Evolutionary conservation across 2,329 filamentous ascomycete species (phyloP), one percentile per base, ranked within the genome.

Genomic region (Mycosphaerella sp.): DNA sequence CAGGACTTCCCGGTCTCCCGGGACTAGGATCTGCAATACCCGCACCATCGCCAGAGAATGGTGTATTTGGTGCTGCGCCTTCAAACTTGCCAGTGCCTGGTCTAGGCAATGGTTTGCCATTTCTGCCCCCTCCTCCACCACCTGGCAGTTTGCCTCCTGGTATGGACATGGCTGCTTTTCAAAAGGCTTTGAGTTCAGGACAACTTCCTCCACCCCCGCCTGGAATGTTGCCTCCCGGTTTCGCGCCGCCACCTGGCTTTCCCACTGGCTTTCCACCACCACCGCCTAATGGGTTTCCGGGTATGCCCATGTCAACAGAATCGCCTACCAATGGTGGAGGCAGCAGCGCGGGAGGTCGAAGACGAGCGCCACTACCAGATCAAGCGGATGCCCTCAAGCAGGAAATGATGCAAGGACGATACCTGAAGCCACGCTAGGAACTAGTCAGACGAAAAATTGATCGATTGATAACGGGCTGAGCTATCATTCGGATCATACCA

Each of bases 331-430:
- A 52, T 36, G 45, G 39, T 6, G 39, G 37, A 30, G 62, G 64
- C 32, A 62, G 44, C 17, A 42, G 45, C n/a, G 27, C 17, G 14
- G 39, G 48, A 17, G 37, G 45, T 14, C 77, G 85, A 53, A 76
- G 73, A 59, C 73, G 84, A 54, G 87, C 79, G 5, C 88, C 87
- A 7, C 70, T 95, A 39, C 89, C 89, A 0, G 90, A 87, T 65
- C 89, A 94, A 70, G 82, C 87, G 64, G 89, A 93, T 66, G 90
- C 86, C 60, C 70, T 94, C 60, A 80, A 84, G 60, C 81, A 85
- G 68, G 87, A 91, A 69, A 88, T 91, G 74, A 79, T 78, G 56
- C 72, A 73, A 56, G 76, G 76, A 9, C 70, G 75, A 58, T 80
- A 73, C 61, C 66, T 72, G 39, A 71, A 69, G 59, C 65, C 72